Base-by-base conservation (phyloP, 345 rosid species). In the Aquilaria malaccensis region DNA sequence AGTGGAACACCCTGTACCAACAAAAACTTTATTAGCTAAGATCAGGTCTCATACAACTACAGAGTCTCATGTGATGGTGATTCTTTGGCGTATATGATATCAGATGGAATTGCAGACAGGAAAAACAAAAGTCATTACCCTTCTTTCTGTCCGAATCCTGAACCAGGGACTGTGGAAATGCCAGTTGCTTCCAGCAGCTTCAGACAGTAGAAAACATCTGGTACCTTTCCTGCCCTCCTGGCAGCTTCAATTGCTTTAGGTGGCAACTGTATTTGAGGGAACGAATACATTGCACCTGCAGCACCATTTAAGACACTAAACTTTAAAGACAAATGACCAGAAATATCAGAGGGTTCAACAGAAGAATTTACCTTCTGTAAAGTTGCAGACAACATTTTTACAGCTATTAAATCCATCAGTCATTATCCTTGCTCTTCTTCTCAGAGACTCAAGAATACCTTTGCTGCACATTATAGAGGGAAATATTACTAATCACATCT, bases 391-490 rank as follows among this genome's bases (percentile, higher is more conserved):
- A 1, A 94, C 97, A 62, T 94, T 94, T 74, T 76, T 86, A 86
- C 97, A 88, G 86, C 92, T 90, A 85, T 94, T 90, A 79, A 94
- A 94, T 72, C 99, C 97, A 61, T 94, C 99, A 50, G 99, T 94
- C 99, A 94, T 94, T 30, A 94, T 61, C 71, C 70, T 83, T 59
- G 99, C 99, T 71, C 97, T 88, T 78, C 86, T 85, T 75, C 95
- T 87, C 63, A 94, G 78, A 0, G 99, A 94, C 74, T 90, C 91
- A 62, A 94, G 81, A 72, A 90, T 79, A 52, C 96, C 97, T 74
- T 88, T 81, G 85, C 99, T 93, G 75, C 69, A 76, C 7, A 58
- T 56, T 68, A 30, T 37, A 67, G 1, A 53, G 9, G 43, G 52
- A 11, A 56, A 7, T 6, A 52, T 70, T 56, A 67, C 10, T 64